Percentiles rank a stretch among this genome's conserved stretches.
These are phyloP conservation scores for Phanerodontia chrysosporium DNA, from an alignment of 768 basidiomycete genomes.

Conservation along the genomic window DNA sequence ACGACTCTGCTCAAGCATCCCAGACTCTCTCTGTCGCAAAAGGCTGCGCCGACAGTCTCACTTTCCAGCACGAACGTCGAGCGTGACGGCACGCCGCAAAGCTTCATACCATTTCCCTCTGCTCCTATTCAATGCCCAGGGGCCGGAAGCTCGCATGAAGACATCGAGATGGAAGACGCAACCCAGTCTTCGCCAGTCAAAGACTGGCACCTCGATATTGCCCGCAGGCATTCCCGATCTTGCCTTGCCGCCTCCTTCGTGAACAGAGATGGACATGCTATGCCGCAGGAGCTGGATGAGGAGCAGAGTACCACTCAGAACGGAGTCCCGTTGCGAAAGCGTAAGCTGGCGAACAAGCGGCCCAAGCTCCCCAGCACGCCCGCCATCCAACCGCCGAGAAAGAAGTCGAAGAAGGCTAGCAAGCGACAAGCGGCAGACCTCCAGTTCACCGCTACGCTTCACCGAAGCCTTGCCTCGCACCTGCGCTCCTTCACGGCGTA, in stretches of 20 bases:
- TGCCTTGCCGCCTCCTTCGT: slow-evolving; percentile 23
- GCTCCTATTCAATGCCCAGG: slow-evolving; percentile 14
- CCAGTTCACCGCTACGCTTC: slow-evolving; percentile 33
- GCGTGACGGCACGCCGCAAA: slow-evolving; percentile 15
- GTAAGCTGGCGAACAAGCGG: slow-evolving; percentile 24
- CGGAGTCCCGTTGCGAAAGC: slow-evolving; percentile 17
- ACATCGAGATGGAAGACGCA: background rate
- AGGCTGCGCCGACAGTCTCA: slow-evolving; percentile 36
- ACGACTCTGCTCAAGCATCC: slow-evolving; percentile 7
- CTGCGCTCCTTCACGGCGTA: slow-evolving; percentile 20
- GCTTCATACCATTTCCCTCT: slow-evolving; percentile 35
- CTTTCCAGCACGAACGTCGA: slow-evolving; percentile 30
- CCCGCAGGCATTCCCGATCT: slow-evolving; percentile 11
- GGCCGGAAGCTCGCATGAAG: background rate
- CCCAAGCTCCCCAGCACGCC: slow-evolving; percentile 2
- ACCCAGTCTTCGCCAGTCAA: background rate
- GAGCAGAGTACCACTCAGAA: background rate
- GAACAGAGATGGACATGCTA: slow-evolving; percentile 7
- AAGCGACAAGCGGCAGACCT: slow-evolving; percentile 28
- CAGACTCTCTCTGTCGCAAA: slow-evolving; percentile 18
- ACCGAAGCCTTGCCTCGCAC: slow-evolving; percentile 29
- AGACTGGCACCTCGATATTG: background rate
- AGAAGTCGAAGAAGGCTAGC: slow-evolving; percentile 9
- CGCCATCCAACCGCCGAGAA: slow-evolving; percentile 12
- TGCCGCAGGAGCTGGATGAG: background rate